These are phyloP conservation scores for Ustilago crameri DNA, from an alignment of 1,284 basidiomycete genomes.

Conservation along the genomic window DNA sequence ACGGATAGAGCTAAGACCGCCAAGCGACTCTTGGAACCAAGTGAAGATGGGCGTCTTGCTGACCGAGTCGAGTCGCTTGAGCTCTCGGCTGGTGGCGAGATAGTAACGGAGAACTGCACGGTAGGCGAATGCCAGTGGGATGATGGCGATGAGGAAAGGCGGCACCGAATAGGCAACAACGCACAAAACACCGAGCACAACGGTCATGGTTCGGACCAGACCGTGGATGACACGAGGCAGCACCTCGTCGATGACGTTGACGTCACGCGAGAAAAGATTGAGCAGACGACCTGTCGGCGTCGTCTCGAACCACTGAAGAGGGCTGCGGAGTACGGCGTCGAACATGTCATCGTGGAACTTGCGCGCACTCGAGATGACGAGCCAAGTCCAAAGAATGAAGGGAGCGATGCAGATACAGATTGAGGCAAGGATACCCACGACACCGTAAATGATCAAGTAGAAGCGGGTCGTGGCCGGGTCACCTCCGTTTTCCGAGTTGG, in stretches of 20 bases:
- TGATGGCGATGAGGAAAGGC: conserved; percentile 76
- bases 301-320: conserved; percentile 67
- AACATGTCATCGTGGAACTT: conserved; percentile 66
- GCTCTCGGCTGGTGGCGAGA: conserved; percentile 86
- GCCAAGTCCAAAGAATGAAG: conserved; percentile 63
- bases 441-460: conserved; percentile 64
- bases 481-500: conserved; percentile 49
- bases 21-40: conserved; percentile 80
- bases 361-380: conserved; percentile 60
- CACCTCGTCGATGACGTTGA: conserved; percentile 82
- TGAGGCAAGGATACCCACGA: conserved; percentile 55
- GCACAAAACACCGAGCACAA: conserved; percentile 76
- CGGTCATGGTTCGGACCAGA: conserved; percentile 57
- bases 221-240: conserved; percentile 65
- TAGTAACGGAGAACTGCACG: conserved; percentile 74
- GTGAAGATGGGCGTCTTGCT: conserved; percentile 89
- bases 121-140: conserved; percentile 63
- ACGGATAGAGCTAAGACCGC: conserved; percentile 85
- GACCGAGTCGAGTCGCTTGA: conserved; percentile 90
- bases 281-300: conserved; percentile 74
- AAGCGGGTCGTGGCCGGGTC: conserved; percentile 39
- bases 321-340: conserved; percentile 54
- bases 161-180: conserved; percentile 78
- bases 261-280: conserved; percentile 90
- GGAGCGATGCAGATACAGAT: conserved; percentile 63